phyloP scores from a whole-genome alignment of 1,284 basidiomycete species.

The Rhizoctonia solani region DNA sequence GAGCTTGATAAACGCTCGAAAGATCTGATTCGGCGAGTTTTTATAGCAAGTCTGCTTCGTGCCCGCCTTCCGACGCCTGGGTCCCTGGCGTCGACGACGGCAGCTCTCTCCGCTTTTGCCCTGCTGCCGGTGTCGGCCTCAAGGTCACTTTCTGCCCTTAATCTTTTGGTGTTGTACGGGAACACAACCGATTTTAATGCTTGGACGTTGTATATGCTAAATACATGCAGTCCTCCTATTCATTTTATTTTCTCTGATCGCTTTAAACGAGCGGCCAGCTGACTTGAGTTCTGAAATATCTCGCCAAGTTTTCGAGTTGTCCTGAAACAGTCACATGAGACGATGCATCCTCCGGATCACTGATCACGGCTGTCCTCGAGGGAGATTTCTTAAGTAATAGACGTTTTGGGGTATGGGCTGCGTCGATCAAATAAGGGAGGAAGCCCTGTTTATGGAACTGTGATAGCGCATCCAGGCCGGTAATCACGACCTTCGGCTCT shows the following conservation, averaged over 20 bases:
- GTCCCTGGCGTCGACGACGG: neutral
- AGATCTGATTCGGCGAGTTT: too few species aligned
- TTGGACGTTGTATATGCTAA: neutral
- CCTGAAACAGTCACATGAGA: too few species aligned
- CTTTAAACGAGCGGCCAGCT: too few species aligned
- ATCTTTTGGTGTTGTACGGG: neutral
- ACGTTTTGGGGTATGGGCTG: too few species aligned
- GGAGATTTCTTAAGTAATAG: too few species aligned
- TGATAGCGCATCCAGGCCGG: conserved; percentile 86
- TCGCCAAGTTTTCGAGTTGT: too few species aligned
- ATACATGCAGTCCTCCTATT: too few species aligned
- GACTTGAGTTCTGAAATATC: too few species aligned
- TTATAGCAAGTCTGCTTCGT: neutral
- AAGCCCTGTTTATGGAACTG: conserved; percentile 93
- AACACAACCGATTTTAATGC: neutral
- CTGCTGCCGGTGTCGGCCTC: neutral
- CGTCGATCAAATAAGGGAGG: conserved; percentile 82
- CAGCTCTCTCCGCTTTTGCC: neutral
- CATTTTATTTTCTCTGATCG: too few species aligned
- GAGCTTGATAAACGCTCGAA: too few species aligned
- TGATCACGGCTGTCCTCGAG: conserved; percentile 67
- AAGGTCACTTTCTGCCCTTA: neutral
- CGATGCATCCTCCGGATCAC: conserved; percentile 71
- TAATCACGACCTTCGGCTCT: conserved; percentile 92
- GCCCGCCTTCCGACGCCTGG: neutral